Base-by-base conservation (phyloP, 441 rosid genomes). In the Pelargonium cotyledonis region DNA sequence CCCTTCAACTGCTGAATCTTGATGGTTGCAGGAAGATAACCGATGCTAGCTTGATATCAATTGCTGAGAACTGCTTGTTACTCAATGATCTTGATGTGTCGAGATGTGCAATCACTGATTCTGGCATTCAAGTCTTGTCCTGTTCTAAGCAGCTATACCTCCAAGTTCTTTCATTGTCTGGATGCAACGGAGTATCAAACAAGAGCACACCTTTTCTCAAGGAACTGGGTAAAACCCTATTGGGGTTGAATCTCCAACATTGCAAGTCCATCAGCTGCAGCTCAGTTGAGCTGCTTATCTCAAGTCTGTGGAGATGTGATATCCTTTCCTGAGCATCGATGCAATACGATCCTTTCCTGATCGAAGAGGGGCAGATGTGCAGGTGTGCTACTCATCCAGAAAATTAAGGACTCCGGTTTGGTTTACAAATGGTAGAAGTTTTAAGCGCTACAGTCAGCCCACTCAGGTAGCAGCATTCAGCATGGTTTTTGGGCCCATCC, bases 11-110 rank as follows among this genome's bases (percentile, higher is more conserved):
- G 73, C 80, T 95, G 43, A 92, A 84, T 79, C 86, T 95, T n/a
- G 90, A 88, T n/a, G 95, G 98, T 47, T 95, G 99, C 88, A 85
- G 85, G 83, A 90, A 81, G 81, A 80, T 95, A 58, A 84, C 89
- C 2, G 97, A 95, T 68, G 79, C 85, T 61, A 88, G 92, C 76
- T 81, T 95, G 81, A 73, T 72, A 2, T 82, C 90, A 57, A 81
- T 92, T 4, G 84, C 96, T 19, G 85, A 85, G 68, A 81, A 84
- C 68, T 90, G 99, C 78, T 66, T 83, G 72, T 85, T 94, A 67
- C 90, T 95, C n/a, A 81, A 83, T 2, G 93, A 95, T 80, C 87
- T 95, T 0, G 97, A 92, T 79, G 67, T 90, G 67, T 90, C 99
- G 0, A 89, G 79, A 41, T 86, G 95, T 76, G 77, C 83, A 19